Conservation (phyloP, 805 yeast genomes). For the Ogataea allantospora region DNA sequence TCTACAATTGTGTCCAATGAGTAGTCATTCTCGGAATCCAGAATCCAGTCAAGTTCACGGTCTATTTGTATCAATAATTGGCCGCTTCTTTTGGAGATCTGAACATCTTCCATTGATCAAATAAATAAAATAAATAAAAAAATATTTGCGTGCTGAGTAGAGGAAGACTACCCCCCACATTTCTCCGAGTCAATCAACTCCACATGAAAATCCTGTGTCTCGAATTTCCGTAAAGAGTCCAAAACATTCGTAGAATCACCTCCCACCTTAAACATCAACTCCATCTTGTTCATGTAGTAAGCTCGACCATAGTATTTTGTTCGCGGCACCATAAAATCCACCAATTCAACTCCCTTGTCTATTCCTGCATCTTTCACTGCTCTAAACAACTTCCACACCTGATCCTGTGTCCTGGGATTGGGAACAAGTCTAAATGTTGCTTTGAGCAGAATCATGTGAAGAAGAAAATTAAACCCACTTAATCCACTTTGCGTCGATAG, state of each 20-base stretch:
- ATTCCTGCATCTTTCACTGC: conserved; percentile 3
- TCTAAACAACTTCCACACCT: conserved; percentile 24
- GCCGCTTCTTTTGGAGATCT: conserved; percentile 5
- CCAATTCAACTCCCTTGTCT: conserved; percentile 1
- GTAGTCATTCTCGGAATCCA: background rate
- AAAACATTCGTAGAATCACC: conserved; percentile 1
- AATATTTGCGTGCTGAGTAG: background rate
- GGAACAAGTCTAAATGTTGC: conserved; percentile 17
- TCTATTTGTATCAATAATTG: conserved; percentile 8
- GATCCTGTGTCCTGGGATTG: conserved; percentile 18
- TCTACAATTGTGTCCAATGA: conserved; percentile 13
- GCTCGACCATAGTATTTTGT: conserved; percentile 13
- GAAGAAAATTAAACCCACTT: background rate
- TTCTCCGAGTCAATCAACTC: background rate
- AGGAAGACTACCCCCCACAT: background rate
- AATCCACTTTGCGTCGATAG: conserved; percentile 2
- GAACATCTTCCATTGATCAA: conserved; percentile 8
- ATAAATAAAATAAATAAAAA: conserved; percentile 4
- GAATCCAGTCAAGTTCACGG: background rate
- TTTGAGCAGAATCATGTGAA: conserved; percentile 2
- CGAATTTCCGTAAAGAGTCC: background rate
- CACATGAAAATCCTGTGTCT: background rate
- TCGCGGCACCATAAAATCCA: conserved; percentile 10
- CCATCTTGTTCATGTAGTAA: conserved; percentile 4
- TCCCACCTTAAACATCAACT: background rate